Base-by-base conservation (phyloP, 2,329 filamentous ascomycete species). In the Pseudocercospora ulei region DNA sequence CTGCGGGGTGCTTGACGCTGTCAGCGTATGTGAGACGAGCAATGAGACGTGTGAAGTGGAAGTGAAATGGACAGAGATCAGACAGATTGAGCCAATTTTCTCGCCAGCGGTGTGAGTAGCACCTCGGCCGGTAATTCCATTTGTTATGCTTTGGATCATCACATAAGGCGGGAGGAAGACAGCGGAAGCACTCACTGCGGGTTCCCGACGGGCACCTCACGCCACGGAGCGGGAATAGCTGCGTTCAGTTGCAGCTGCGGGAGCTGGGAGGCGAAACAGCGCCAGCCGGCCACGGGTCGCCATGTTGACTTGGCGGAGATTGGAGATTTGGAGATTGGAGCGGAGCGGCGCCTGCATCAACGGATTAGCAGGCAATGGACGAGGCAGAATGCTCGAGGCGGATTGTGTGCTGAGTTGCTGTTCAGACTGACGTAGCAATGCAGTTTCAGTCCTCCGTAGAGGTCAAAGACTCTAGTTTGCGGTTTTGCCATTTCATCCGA, bases 381-480 rank as follows among this genome's bases (percentile, higher is more conserved):
- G n/a, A 41, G 39, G 16, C 16, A 19, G 29, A 25, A 11, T 9
- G 14, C 8, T 16, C 16, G 4, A 24, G 14, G 17, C 17, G 13
- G 18, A 13, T 25, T 33, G 12, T 26, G 22, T 9, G 16, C 11
- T 35, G n/a, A 18, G 20, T 20, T 38, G 36, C 17, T 25, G 39
- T 35, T 51, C 49, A 51, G 49, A 51, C 49, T 51, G 49, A 51
- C 49, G 49, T 51, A 51, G 49, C 49, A 51, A 46, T 49, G 45
- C 46, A 48, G 49, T 49, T 51, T 50, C 49, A 51, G 42, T 49
- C 45, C 47, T 48, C 47, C 42, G 33, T 37, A 31, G 47, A 50
- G 45, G 45, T 51, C 49, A 51, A 49, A 51, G 49, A 51, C 49
- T 51, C 49, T 51, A 51, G 49, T 51, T 51, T 51, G 49, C 49